A percentile compares a stretch with the other conserved stretches of the same genome.
Conservation (phyloP, 2,329 filamentous ascomycete genomes). For the Huntiella decipiens region DNA sequence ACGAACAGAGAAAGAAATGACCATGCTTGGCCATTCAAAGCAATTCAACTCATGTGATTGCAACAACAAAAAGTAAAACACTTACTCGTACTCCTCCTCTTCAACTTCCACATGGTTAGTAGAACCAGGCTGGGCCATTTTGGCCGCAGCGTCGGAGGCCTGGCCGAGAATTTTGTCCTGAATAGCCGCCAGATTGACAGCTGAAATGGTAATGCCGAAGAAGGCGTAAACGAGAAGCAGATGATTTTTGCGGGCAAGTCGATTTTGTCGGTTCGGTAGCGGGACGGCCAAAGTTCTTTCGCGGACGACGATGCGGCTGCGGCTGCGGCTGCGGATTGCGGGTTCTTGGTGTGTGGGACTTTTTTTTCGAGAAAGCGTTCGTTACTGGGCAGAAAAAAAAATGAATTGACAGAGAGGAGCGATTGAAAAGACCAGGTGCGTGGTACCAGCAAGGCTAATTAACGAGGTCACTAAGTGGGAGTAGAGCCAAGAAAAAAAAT, state of each 20-base stretch:
- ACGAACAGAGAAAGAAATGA: too few relatives aligned
- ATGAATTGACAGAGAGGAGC: not conserved
- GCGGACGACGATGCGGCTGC: not conserved
- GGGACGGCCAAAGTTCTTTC: not conserved
- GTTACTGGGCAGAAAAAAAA: not conserved
- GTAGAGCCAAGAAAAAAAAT: not conserved
- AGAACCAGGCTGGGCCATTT: constrained; percentile 49
- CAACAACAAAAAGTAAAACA: constrained; percentile 12
- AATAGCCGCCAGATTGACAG: constrained; percentile 41
- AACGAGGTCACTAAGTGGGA: not conserved
- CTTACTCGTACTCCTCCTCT: constrained; percentile 48
- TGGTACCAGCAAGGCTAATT: constrained; percentile 1
- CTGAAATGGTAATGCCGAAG: not conserved
- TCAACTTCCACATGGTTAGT: constrained; percentile 22
- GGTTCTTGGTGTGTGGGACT: too few relatives aligned
- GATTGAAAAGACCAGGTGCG: not conserved
- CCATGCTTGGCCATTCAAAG: too few relatives aligned
- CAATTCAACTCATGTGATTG: too few relatives aligned
- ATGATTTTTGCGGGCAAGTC: not conserved
- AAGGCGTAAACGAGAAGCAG: constrained; percentile 1
- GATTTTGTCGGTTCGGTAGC: not conserved
- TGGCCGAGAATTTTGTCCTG: constrained; percentile 41
- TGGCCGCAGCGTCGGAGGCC: constrained; percentile 47
- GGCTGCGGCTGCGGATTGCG: not conserved
- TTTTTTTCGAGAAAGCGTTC: too few relatives aligned